A percentile compares a stretch with the other conserved stretches of the same genome.
Evolutionary conservation across 2,329 filamentous ascomycete species (phyloP).

Genomic region (Fusarium napiforme): DNA sequence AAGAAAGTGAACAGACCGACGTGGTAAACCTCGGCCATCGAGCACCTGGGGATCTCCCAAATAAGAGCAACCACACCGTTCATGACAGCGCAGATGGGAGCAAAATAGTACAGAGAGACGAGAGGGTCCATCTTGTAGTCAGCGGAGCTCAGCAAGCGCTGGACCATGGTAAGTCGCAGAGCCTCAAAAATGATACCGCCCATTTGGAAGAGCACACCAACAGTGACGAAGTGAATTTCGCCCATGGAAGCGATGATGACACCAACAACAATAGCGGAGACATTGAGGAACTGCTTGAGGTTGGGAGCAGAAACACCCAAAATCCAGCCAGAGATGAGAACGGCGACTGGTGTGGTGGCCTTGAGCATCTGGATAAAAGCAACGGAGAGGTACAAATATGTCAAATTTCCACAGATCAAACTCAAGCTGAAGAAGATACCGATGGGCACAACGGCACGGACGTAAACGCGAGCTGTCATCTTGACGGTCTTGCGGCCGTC

Average conservation of each 20-base stretch:
- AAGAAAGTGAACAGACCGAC: conserved; percentile 80
- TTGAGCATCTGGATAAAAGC: conserved; percentile 99
- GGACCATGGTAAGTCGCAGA: conserved; percentile 84
- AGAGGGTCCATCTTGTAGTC: conserved; percentile 94
- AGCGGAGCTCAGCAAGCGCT: conserved; percentile 81
- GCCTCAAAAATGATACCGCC: conserved; percentile 85
- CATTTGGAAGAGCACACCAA: conserved; percentile 82
- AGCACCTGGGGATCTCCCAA: conserved; percentile 77
- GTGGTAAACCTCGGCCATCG: conserved; percentile 75
- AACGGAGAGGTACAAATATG: conserved; percentile 94
- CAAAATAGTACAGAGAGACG: conserved; percentile 91
- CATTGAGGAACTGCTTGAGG: conserved; percentile 88
- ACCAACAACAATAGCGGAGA: conserved; percentile 93
- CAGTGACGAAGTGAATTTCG: conserved; percentile 91
- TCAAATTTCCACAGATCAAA: conserved; percentile 95
- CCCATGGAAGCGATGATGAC: conserved; percentile 94
- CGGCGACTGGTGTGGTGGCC: conserved; percentile 94
- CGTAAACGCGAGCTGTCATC: conserved; percentile 94
- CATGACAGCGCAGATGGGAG: conserved; percentile 84
- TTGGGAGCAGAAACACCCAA: conserved; percentile 87
- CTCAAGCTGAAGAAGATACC: conserved; percentile 95
- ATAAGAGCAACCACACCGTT: conserved; percentile 79
- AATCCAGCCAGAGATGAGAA: conserved; percentile 88
- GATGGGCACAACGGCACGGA: conserved; percentile 93
- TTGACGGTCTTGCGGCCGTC: conserved; percentile 96